phyloP scores from a whole-genome alignment of 495 filamentous ascomycete genomes.

The Trichoderma asperelloides region DNA sequence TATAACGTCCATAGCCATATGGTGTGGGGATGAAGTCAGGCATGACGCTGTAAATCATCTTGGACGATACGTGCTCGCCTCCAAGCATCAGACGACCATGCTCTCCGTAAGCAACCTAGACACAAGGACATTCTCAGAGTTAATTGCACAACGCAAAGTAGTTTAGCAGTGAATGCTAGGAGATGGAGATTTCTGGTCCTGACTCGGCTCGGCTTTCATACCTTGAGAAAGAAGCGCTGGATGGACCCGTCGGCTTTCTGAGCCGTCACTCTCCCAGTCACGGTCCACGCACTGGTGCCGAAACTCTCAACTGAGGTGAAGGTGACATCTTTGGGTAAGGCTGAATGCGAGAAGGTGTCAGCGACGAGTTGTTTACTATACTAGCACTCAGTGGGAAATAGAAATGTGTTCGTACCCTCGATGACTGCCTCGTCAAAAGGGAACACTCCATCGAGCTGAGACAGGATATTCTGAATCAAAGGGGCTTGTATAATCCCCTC shows the following conservation, averaged over 20 bases:
- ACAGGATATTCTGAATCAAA: neutral
- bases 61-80: slow-evolving; percentile 16
- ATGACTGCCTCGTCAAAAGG: slow-evolving; percentile 22
- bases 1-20: slow-evolving; percentile 13
- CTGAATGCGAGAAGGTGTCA: slow-evolving; percentile 11
- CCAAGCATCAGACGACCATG: slow-evolving; percentile 8
- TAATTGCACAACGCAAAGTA: neutral
- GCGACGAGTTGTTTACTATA: neutral
- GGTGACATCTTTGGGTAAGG: slow-evolving; percentile 17
- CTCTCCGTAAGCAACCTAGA: slow-evolving; percentile 9
- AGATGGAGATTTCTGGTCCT: neutral
- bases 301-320: slow-evolving; percentile 16
- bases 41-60: slow-evolving; percentile 13
- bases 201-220: neutral
- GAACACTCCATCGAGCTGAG: slow-evolving; percentile 18
- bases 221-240: slow-evolving; percentile 24
- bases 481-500: neutral
- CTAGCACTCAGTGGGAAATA: neutral
- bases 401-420: slow-evolving; percentile 15
- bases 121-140: neutral
- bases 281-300: slow-evolving; percentile 24
- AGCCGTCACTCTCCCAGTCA: slow-evolving; percentile 16
- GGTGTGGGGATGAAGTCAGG: slow-evolving; percentile 16
- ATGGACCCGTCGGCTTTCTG: slow-evolving; percentile 17
- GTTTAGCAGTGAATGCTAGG: neutral